A percentile compares a stretch with the other conserved stretches of the same genome.
Evolutionary conservation across 495 filamentous ascomycete species (phyloP).

Genomic region (Xylaria acuta): DNA sequence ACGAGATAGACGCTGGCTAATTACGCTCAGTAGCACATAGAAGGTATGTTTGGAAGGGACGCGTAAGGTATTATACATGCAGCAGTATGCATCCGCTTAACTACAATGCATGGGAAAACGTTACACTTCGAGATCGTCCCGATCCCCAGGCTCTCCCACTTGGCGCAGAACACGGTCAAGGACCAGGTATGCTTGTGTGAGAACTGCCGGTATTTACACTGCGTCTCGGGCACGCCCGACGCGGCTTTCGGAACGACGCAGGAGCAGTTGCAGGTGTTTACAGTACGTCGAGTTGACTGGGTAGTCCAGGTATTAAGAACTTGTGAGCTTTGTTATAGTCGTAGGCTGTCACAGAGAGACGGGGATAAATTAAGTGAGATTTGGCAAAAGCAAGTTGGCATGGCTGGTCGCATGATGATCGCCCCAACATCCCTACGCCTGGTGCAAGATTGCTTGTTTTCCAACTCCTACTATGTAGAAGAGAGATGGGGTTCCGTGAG

Average conservation of each 20-base stretch:
- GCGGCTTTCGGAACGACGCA: constrained; percentile 7
- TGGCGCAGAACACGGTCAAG: not conserved
- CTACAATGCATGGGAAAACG: not conserved
- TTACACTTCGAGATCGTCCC: constrained; percentile 4
- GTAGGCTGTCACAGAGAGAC: constrained; percentile 12
- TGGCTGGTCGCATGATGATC: not conserved
- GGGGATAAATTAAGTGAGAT: constrained; percentile 20
- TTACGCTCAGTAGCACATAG: no score
- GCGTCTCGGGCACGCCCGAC: constrained; percentile 7
- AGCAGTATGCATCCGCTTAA: not conserved
- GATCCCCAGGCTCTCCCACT: not conserved
- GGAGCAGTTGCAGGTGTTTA: not conserved
- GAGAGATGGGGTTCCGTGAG: not conserved
- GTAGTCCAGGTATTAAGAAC: constrained; percentile 7
- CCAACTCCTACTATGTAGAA: not conserved
- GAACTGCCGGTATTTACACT: constrained; percentile 12
- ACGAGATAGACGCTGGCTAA: not conserved
- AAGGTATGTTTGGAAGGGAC: not conserved
- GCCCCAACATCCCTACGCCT: not conserved
- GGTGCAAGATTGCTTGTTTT: not conserved
- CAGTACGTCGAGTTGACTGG: not conserved
- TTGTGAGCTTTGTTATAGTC: not conserved
- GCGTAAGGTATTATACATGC: not conserved
- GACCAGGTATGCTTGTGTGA: not conserved
- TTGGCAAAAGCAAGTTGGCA: constrained; percentile 19